These are phyloP conservation scores for Capronia americana DNA, from an alignment of 2,329 filamentous ascomycete species.

Conservation along the genomic window DNA sequence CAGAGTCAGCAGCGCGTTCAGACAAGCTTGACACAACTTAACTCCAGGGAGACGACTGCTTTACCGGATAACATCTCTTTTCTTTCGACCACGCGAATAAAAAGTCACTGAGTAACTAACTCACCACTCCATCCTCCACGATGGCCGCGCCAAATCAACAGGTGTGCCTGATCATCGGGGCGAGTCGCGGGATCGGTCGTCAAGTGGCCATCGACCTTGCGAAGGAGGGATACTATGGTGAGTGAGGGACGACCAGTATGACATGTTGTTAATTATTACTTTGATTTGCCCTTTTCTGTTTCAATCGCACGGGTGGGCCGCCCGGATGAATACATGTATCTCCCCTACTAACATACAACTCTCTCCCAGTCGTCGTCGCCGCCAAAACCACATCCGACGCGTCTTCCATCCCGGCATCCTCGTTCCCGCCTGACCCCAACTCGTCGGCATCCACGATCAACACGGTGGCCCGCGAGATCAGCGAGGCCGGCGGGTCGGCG, in stretches of 20 bases:
- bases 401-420: conserved; percentile 51
- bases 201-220: conserved; percentile 81
- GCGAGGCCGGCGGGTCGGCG: conserved; percentile 66
- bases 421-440: conserved; percentile 77
- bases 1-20: too few relatives aligned
- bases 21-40: too few relatives aligned
- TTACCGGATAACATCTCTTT: too few relatives aligned
- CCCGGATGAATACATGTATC: too few relatives aligned
- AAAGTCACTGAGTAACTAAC: too few relatives aligned
- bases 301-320: too few relatives aligned
- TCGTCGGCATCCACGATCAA: conserved; percentile 76
- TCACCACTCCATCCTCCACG: too few relatives aligned
- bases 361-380: conserved; percentile 70
- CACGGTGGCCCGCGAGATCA: conserved; percentile 78
- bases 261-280: too few relatives aligned
- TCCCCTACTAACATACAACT: neutral
- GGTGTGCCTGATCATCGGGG: conserved; percentile 76
- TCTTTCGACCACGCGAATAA: too few relatives aligned
- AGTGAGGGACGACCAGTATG: conserved; percentile 6
- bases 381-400: conserved; percentile 76
- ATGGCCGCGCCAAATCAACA: conserved; percentile 37
- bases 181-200: conserved; percentile 79
- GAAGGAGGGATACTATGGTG: conserved; percentile 72
- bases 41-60: too few relatives aligned
- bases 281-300: too few relatives aligned